Conservation (phyloP, 371 early-diverging fungal genomes). For the Haplosporangium sp. region DNA sequence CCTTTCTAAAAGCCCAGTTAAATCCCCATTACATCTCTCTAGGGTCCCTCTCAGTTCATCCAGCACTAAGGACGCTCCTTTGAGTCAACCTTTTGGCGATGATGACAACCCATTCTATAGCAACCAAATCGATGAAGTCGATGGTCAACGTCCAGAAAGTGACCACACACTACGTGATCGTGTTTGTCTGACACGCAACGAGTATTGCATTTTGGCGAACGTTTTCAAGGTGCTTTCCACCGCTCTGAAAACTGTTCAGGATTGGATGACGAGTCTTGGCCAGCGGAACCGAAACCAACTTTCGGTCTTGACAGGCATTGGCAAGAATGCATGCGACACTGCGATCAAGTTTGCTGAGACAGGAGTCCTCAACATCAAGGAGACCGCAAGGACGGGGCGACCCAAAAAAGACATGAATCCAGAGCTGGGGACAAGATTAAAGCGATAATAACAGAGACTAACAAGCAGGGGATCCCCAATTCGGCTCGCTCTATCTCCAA, state of each 20-base stretch:
- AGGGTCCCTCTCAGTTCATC: too few relatives aligned
- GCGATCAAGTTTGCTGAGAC: neutral
- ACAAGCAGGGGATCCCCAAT: conserved; percentile 2
- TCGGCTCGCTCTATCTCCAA: neutral
- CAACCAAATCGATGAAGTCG: too few relatives aligned
- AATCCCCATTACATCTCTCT: too few relatives aligned
- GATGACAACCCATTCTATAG: too few relatives aligned
- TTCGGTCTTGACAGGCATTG: neutral
- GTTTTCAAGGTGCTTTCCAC: neutral
- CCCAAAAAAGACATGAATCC: too few relatives aligned
- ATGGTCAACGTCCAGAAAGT: too few relatives aligned
- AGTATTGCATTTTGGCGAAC: neutral
- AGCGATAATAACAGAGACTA: neutral
- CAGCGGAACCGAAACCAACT: neutral
- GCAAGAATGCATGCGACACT: neutral
- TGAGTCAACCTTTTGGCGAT: too few relatives aligned
- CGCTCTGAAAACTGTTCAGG: neutral
- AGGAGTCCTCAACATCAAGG: neutral
- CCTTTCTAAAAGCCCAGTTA: too few relatives aligned
- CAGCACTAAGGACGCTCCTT: too few relatives aligned
- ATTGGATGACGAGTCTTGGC: neutral
- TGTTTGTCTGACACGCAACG: neutral
- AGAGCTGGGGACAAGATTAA: neutral
- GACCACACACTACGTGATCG: too few relatives aligned
- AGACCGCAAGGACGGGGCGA: neutral